Evolutionary conservation across 2,329 filamentous ascomycete genomes (phyloP).

Genomic region (Penicillium sp.): DNA sequence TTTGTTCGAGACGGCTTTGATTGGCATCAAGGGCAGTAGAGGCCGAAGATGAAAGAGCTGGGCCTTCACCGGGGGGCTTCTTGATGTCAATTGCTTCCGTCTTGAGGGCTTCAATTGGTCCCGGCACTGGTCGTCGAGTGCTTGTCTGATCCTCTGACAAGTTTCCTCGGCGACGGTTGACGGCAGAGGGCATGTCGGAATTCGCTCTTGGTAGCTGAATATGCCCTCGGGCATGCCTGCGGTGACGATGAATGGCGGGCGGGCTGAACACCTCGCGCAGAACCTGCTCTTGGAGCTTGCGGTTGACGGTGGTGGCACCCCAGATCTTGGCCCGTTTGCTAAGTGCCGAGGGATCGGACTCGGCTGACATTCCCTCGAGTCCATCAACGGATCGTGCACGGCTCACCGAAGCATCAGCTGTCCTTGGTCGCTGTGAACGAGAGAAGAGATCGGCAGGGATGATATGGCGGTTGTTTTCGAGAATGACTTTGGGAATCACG

Average conservation of each 20-base stretch:
- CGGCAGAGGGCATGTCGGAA: conserved; percentile 27
- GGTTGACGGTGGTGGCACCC: conserved; percentile 91
- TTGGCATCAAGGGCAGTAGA: conserved; percentile 41
- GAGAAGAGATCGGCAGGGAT: conserved; percentile 81
- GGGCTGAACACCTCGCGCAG: conserved; percentile 90
- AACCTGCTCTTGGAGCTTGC: conserved; percentile 82
- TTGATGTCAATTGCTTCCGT: conserved; percentile 33
- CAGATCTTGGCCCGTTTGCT: conserved; percentile 63
- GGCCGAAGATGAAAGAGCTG: conserved; percentile 39
- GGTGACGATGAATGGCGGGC: conserved; percentile 77
- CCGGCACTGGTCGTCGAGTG: conserved; percentile 21
- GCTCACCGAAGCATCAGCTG: conserved; percentile 31
- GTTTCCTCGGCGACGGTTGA: conserved; percentile 32
- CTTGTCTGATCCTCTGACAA: conserved; percentile 36
- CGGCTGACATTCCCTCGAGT: conserved; percentile 17
- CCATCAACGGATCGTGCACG: conserved; percentile 25
- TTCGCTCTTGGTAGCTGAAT: conserved; percentile 60
- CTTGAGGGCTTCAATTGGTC: conserved; percentile 22
- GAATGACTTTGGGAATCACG: conserved; percentile 83
- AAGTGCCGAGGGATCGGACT: conserved; percentile 31
- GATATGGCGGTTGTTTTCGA: conserved; percentile 92
- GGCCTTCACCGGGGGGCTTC: conserved; percentile 26
- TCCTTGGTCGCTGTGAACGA: conserved; percentile 52
- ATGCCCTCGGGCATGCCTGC: conserved; percentile 66
- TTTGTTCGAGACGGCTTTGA: conserved; percentile 35